Conservation (phyloP, 495 filamentous ascomycete genomes). For the Daldinia vernicosa region DNA sequence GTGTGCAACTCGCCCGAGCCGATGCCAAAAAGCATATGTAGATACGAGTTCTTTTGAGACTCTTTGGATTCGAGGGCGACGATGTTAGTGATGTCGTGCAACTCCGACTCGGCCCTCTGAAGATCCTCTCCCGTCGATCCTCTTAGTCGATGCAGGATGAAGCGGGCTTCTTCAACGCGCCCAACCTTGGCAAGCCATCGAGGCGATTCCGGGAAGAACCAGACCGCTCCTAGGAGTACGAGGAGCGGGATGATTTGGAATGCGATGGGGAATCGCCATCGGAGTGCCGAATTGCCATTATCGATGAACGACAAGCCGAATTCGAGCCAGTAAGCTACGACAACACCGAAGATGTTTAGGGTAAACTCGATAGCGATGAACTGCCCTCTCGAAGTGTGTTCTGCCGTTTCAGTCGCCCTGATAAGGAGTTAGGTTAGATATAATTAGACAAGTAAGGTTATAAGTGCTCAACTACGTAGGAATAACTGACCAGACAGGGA, state of each 20-base stretch:
- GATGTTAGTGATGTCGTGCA: constrained; percentile 68
- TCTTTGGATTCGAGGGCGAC: constrained; percentile 61
- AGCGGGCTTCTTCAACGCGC: constrained; percentile 68
- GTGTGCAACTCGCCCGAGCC: constrained; percentile 71
- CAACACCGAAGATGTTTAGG: constrained; percentile 77
- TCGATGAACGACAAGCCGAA: constrained; percentile 68
- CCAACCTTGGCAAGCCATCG: constrained; percentile 71
- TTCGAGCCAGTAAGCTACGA: constrained; percentile 77
- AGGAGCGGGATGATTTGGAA: constrained; percentile 75
- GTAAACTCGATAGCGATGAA: constrained; percentile 80
- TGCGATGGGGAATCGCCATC: constrained; percentile 75
- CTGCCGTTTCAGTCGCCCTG: constrained; percentile 70
- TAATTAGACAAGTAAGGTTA: not conserved
- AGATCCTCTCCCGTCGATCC: constrained; percentile 64
- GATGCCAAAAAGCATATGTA: constrained; percentile 70
- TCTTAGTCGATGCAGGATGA: constrained; percentile 68
- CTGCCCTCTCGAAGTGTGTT: constrained; percentile 72
- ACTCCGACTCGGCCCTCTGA: constrained; percentile 66
- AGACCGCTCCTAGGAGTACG: constrained; percentile 59
- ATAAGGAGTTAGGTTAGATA: constrained; percentile 6
- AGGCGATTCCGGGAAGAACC: constrained; percentile 73
- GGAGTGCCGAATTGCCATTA: constrained; percentile 62
- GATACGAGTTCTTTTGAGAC: constrained; percentile 63
- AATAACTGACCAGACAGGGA: constrained; percentile 65
- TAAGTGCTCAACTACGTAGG: not conserved